These are phyloP conservation scores for Hypoxylon sp. DNA, from an alignment of 2,329 filamentous ascomycete genomes.

Conservation along the genomic window DNA sequence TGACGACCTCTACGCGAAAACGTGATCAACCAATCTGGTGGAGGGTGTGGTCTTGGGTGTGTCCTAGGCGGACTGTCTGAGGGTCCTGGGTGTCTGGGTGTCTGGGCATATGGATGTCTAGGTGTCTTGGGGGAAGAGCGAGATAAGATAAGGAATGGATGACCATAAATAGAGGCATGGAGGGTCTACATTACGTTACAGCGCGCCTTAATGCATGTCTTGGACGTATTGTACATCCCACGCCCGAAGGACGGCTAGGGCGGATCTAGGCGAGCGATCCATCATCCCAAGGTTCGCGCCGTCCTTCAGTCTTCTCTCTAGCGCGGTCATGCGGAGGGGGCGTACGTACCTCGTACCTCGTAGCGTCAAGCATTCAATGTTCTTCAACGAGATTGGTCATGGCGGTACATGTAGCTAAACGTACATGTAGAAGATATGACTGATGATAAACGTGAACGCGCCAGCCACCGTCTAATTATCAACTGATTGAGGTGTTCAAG, in stretches of 20 bases:
- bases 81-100: too few relatives aligned
- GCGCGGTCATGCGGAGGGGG: constrained; percentile 35
- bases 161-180: constrained; percentile 43
- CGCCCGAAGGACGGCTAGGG: constrained; percentile 38
- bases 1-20: constrained; percentile 46
- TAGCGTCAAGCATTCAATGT: too few relatives aligned
- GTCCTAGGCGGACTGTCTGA: too few relatives aligned
- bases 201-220: constrained; percentile 21
- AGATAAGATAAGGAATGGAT: constrained; percentile 44
- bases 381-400: constrained; percentile 18
- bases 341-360: constrained; percentile 6
- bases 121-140: constrained; percentile 32
- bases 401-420: neutral
- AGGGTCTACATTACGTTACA: constrained; percentile 25
- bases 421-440: neutral
- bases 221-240: constrained; percentile 18
- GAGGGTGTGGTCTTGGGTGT: constrained; percentile 1
- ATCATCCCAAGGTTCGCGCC: constrained; percentile 32
- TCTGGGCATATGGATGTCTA: neutral
- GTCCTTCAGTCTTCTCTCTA: constrained; percentile 16
- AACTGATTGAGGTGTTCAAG: constrained; percentile 19
- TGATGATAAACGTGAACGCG: constrained; percentile 34
- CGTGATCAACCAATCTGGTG: constrained; percentile 46
- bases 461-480: constrained; percentile 27
- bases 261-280: constrained; percentile 44